Base-by-base conservation (phyloP, 192 early-diverging fungal genomes). In the Linnemannia zychae region DNA sequence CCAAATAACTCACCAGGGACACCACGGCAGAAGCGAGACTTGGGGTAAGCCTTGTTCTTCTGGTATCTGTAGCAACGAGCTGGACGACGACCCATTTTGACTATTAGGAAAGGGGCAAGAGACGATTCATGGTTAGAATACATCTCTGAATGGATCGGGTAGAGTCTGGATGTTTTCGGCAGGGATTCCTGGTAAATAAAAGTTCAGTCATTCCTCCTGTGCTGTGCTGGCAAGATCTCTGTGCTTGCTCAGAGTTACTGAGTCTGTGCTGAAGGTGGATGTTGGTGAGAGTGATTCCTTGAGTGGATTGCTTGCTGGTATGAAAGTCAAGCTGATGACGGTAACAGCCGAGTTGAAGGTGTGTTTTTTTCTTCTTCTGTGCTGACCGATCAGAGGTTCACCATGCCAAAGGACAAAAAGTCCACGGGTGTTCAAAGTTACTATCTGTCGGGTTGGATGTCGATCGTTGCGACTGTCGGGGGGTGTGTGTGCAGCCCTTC, bases 21-120 rank as follows among this genome's bases (percentile, higher is more conserved):
- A 97, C 97, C 98, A 95, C 97, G 98, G 91, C 93, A 96, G 95
- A 96, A 99, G 77, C 96, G 95, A 76, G 95, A 97, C 93, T 98
- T 99, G 84, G 98, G 98, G 91, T 99, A 98, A 81, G 97, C 98
- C 95, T 99, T 99, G 96, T 98, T 98, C 93, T 98, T 99, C 91
- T 96, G 97, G 93, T 99, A 99, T 87, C 98, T 93, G 92, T 98
- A 99, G 93, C 98, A 99, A 78, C 97, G 94, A 92, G 98, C 96
- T 88, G 98, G 98, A 96, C 98, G 97, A 82, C 98, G 97, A 97
- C 97, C 98, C 98, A 99, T 97, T 81, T 91, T 89, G 76, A 84
- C 81, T 84, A 81, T 20, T 38, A 68, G 36, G 9, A 44, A 44
- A 18, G 67, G 31, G 12, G 12, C 24, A 1, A 31, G 24, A 31